Evolutionary conservation across 1,139 yeast genomes (phyloP).

Genomic region (Suhomyces chickasaworum): DNA sequence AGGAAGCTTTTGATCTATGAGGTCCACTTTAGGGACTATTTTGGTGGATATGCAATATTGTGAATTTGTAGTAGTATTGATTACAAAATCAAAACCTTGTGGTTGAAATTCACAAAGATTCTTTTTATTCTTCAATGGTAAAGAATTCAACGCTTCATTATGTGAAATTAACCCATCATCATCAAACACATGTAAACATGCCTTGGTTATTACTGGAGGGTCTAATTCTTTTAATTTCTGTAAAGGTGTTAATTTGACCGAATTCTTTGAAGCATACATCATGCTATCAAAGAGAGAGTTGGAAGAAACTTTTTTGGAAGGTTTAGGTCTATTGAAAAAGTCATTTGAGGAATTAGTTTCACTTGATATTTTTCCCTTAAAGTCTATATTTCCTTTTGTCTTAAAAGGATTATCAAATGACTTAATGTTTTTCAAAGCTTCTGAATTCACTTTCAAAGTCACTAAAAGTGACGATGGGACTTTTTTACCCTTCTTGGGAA

Average conservation of each 20-base stretch:
- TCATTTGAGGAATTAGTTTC: constrained; percentile 8
- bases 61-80: not conserved
- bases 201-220: constrained; percentile 18
- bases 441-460: constrained; percentile 30
- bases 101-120: not conserved
- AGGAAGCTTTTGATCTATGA: constrained; percentile 18
- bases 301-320: constrained; percentile 6
- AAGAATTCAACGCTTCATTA: not conserved
- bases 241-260: constrained; percentile 19
- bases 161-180: constrained; percentile 6
- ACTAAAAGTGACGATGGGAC: constrained; percentile 22
- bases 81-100: not conserved
- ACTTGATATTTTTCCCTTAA: not conserved
- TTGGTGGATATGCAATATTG: not conserved
- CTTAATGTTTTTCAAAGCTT: constrained; percentile 29
- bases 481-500: constrained; percentile 10
- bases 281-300: constrained; percentile 18
- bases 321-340: constrained; percentile 18
- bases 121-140: not conserved
- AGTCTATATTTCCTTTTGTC: constrained; percentile 26
- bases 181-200: constrained; percentile 21
- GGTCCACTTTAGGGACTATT: constrained; percentile 2
- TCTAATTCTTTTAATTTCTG: constrained; percentile 24
- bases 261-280: constrained; percentile 24
- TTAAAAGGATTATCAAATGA: constrained; percentile 34